These are phyloP conservation scores for Dichomitus squalens DNA, from an alignment of 1,284 basidiomycete genomes.

Conservation along the genomic window DNA sequence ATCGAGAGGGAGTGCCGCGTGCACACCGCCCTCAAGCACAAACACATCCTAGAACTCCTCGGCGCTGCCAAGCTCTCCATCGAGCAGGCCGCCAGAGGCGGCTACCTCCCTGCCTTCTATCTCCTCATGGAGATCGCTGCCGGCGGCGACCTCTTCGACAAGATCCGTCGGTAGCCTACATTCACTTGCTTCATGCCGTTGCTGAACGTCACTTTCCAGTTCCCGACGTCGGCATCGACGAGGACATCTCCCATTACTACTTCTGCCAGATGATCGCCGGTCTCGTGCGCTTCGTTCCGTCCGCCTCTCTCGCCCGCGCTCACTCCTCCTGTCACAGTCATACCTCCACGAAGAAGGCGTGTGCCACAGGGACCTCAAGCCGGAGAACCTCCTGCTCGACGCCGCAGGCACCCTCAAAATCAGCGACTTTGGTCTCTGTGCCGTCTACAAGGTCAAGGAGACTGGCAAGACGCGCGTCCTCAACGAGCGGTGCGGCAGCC, in stretches of 20 bases:
- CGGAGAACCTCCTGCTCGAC: conserved; percentile 90
- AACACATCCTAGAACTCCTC: conserved; percentile 85
- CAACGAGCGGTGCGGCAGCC: conserved; percentile 87
- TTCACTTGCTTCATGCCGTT: background rate
- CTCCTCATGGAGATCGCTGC: conserved; percentile 92
- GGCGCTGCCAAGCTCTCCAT: conserved; percentile 62
- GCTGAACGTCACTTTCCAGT: conserved; percentile 42
- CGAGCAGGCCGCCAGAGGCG: conserved; percentile 42
- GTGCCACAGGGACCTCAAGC: conserved; percentile 96
- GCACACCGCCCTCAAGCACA: conserved; percentile 82
- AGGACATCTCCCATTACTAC: conserved; percentile 90
- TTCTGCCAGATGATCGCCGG: conserved; percentile 89
- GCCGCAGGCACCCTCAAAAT: conserved; percentile 84
- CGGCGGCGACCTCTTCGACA: conserved; percentile 97
- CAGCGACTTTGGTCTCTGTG: conserved; percentile 93
- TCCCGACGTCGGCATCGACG: conserved; percentile 86
- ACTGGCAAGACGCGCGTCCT: conserved; percentile 56
- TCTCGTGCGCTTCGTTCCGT: conserved; percentile 49
- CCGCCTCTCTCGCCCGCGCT: conserved; percentile 3
- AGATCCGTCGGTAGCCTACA: conserved; percentile 70
- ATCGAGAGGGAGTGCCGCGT: conserved; percentile 94
- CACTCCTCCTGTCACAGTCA: too few relatives aligned
- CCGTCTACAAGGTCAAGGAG: conserved; percentile 90
- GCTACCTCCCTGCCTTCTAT: conserved; percentile 72
- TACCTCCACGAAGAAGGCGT: conserved; percentile 92